phyloP scores from a whole-genome alignment of 768 basidiomycete genomes.

The Boletus subparvulus region DNA sequence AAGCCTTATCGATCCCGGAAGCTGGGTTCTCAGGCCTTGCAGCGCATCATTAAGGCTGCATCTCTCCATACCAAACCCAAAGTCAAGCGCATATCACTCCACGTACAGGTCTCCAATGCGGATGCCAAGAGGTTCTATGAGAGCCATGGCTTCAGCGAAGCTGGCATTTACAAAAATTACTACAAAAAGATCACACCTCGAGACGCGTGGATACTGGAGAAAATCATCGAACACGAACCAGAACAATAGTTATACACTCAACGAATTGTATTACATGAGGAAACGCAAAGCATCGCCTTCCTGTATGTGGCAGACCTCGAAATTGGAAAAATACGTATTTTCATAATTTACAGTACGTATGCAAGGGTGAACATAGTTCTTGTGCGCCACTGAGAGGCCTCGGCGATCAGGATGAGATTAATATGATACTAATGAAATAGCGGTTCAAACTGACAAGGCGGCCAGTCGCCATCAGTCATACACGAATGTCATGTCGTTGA shows the following conservation, averaged over 20 bases:
- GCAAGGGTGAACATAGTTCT: constrained; percentile 25
- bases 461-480: constrained; percentile 22
- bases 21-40: constrained; percentile 70
- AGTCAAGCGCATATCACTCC: constrained; percentile 73
- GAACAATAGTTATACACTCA: constrained; percentile 25
- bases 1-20: constrained; percentile 85
- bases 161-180: constrained; percentile 66
- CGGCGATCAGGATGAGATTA: constrained; percentile 24
- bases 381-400: constrained; percentile 11
- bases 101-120: constrained; percentile 82
- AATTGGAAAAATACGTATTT: constrained; percentile 19
- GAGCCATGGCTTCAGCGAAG: constrained; percentile 74
- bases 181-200: constrained; percentile 87
- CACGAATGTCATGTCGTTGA: constrained; percentile 8
- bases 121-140: constrained; percentile 83
- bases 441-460: constrained; percentile 17
- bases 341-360: constrained; percentile 32
- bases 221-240: constrained; percentile 38
- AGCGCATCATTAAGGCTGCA: constrained; percentile 66
- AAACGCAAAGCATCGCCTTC: constrained; percentile 4
- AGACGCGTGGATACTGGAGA: constrained; percentile 87
- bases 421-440: constrained; percentile 25
- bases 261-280: constrained; percentile 27
- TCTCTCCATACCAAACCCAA: constrained; percentile 55
- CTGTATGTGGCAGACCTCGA: constrained; percentile 16